Evolutionary conservation across 495 filamentous ascomycete genomes (phyloP).

Genomic region (Aspergillus avenaceus): DNA sequence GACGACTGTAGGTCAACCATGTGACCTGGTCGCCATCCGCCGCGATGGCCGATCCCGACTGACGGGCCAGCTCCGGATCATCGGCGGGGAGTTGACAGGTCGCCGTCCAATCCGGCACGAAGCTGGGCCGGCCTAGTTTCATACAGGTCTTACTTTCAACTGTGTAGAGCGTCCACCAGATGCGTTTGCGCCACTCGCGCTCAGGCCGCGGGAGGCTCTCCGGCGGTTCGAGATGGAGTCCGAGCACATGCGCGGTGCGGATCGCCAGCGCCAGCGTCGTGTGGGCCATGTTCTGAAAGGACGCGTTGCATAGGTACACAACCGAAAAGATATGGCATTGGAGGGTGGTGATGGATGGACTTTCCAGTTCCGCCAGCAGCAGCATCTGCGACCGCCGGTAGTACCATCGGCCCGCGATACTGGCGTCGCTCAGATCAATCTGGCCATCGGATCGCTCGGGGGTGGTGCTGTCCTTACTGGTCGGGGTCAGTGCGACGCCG

Average conservation of each 20-base stretch:
- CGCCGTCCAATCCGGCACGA: constrained; percentile 23
- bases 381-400: constrained; percentile 44
- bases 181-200: constrained; percentile 38
- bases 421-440: constrained; percentile 30
- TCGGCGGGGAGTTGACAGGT: constrained; percentile 39
- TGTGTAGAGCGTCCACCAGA: constrained; percentile 51
- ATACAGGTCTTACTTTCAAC: constrained; percentile 46
- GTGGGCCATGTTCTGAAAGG: constrained; percentile 49
- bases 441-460: background rate
- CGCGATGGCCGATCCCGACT: constrained; percentile 35
- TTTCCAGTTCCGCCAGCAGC: constrained; percentile 44
- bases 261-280: constrained; percentile 36
- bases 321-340: constrained; percentile 46
- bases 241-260: constrained; percentile 46
- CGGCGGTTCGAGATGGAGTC: constrained; percentile 47
- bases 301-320: constrained; percentile 42
- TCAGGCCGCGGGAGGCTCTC: constrained; percentile 27
- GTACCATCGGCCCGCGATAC: constrained; percentile 42
- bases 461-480: background rate
- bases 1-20: constrained; percentile 35
- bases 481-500: constrained; percentile 26
- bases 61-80: constrained; percentile 24
- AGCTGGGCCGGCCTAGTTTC: constrained; percentile 50
- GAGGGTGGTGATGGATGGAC: constrained; percentile 44
- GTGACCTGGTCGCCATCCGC: constrained; percentile 33